Evolutionary conservation across 768 basidiomycete genomes (phyloP).

Genomic region (Tulasnella sp.): DNA sequence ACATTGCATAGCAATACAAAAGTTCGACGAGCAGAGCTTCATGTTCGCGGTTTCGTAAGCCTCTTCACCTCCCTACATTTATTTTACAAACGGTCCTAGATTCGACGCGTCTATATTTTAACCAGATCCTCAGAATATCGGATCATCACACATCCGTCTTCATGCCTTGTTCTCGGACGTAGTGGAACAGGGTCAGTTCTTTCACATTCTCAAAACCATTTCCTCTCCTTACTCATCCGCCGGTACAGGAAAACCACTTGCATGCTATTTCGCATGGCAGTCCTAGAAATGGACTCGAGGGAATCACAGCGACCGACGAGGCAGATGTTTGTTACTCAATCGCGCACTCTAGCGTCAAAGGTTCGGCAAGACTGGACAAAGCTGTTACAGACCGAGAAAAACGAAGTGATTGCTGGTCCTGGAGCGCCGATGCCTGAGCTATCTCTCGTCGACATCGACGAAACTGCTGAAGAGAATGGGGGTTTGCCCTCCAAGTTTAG

Average conservation of each 20-base stretch:
- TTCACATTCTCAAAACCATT: not conserved
- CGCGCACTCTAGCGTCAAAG: slow-evolving; percentile 7
- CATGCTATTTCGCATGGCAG: slow-evolving; percentile 18
- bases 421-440: not conserved
- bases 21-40: not conserved
- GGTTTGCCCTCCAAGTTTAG: slow-evolving; percentile 4
- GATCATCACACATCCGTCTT: slow-evolving; percentile 19
- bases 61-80: too few relatives aligned
- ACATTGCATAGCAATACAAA: not conserved
- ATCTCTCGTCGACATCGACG: slow-evolving; percentile 4
- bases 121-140: slow-evolving; percentile 7
- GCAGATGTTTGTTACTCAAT: slow-evolving; percentile 23
- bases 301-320: not conserved
- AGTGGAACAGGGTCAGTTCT: slow-evolving; percentile 20
- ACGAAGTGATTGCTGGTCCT: not conserved
- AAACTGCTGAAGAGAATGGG: slow-evolving; percentile 5
- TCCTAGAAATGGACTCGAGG: not conserved
- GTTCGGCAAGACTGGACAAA: slow-evolving; percentile 12
- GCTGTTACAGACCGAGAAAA: not conserved
- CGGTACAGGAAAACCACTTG: slow-evolving; percentile 20
- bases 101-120: not conserved
- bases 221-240: not conserved
- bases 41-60: slow-evolving; percentile 19
- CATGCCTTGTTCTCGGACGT: slow-evolving; percentile 20
- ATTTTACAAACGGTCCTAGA: too few relatives aligned